phyloP scores from a whole-genome alignment of 1,284 basidiomycete species.

The Tylopilus sp. region DNA sequence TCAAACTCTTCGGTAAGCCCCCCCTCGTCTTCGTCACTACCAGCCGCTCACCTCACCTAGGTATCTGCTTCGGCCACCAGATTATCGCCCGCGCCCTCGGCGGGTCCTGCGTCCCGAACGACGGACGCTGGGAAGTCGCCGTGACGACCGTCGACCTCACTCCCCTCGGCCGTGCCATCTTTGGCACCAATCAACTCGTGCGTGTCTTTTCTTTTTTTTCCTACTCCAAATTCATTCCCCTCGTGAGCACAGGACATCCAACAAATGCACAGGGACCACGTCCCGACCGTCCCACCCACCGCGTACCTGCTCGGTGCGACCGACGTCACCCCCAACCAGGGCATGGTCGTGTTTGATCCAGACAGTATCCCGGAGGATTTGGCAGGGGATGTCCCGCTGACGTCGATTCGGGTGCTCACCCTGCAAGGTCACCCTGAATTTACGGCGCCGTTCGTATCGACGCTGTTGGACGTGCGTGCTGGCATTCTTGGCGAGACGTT shows the following conservation, averaged over 20 bases:
- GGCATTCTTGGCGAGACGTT: conserved; percentile 60
- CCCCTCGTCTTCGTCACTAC: background rate
- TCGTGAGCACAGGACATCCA: conserved; percentile 66
- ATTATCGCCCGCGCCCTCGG: conserved; percentile 85
- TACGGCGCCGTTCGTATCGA: conserved; percentile 67
- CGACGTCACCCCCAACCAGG: conserved; percentile 70
- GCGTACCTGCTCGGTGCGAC: conserved; percentile 76
- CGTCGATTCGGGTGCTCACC: conserved; percentile 72
- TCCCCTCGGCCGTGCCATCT: conserved; percentile 71
- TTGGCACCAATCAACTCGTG: conserved; percentile 57
- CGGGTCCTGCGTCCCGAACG: conserved; percentile 72
- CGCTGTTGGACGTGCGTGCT: conserved; percentile 60
- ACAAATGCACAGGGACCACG: conserved; percentile 89
- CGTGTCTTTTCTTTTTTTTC: background rate
- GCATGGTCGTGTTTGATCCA: conserved; percentile 67
- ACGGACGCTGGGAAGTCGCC: conserved; percentile 81
- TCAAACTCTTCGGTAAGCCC: conserved; percentile 72
- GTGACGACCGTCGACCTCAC: conserved; percentile 74
- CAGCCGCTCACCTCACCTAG: conserved; percentile 46
- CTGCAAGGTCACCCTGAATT: conserved; percentile 89
- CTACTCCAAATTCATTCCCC: background rate
- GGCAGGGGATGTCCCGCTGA: conserved; percentile 21
- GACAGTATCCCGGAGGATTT: conserved; percentile 17
- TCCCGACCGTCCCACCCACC: conserved; percentile 66
- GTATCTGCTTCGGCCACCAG: conserved; percentile 93